phyloP scores from a whole-genome alignment of 2,329 filamentous ascomycete species.

The Fusarium compactum region DNA sequence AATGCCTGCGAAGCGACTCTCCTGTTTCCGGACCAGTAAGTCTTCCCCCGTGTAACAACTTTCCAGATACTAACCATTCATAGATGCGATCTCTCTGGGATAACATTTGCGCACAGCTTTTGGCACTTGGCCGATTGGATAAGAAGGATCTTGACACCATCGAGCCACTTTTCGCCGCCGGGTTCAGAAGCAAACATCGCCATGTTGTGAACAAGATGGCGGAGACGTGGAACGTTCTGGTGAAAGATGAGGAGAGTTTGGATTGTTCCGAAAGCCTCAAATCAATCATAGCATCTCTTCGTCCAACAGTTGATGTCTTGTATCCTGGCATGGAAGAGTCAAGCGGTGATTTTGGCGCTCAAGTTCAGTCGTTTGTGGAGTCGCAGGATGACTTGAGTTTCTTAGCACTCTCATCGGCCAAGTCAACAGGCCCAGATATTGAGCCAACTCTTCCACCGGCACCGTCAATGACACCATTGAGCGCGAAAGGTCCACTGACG shows the following conservation, averaged over 20 bases:
- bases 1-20: constrained; percentile 57
- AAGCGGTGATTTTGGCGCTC: constrained; percentile 54
- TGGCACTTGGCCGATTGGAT: constrained; percentile 52
- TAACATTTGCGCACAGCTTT: constrained; percentile 57
- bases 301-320: constrained; percentile 62
- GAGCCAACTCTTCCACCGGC: constrained; percentile 29
- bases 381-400: constrained; percentile 61
- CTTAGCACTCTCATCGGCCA: constrained; percentile 48
- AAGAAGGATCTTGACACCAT: constrained; percentile 64
- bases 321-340: constrained; percentile 59
- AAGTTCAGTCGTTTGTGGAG: constrained; percentile 59
- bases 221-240: constrained; percentile 76
- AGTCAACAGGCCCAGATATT: constrained; percentile 46
- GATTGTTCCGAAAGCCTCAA: constrained; percentile 75
- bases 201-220: constrained; percentile 64
- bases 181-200: constrained; percentile 69
- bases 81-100: constrained; percentile 66
- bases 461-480: constrained; percentile 31
- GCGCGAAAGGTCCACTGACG: constrained; percentile 40
- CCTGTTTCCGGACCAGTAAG: constrained; percentile 60
- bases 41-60: neutral
- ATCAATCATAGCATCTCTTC: constrained; percentile 70
- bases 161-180: constrained; percentile 66
- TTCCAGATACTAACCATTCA: constrained; percentile 43
- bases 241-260: constrained; percentile 69